Evolutionary conservation across 2,329 filamentous ascomycete species (phyloP), one percentile per base, ranked within the genome.

Genomic region (Cladosporium oxysporum): DNA sequence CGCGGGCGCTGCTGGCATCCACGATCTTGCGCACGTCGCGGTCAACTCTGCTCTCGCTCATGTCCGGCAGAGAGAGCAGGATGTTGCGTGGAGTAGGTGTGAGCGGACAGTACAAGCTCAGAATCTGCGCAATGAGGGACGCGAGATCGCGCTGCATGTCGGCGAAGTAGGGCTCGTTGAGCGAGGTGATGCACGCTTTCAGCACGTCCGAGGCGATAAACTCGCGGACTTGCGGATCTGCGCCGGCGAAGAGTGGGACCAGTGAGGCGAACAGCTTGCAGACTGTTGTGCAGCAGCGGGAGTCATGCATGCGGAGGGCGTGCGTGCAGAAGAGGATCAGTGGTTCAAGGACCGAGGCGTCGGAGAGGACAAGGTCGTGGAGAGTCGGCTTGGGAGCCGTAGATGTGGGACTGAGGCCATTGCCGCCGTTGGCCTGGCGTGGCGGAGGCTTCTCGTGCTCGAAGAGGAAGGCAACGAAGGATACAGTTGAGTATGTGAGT

Each of bases 91-190:
- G 92, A 0, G 91, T 95, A 7, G 83, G 74, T 8, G 90, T 93
- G 35, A 86, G 78, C 0, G 86, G 82, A 14, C 87, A 87, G 76
- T 97, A 97, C 68, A 91, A 86, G 10, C 90, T 85, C 72, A 97
- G 84, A 68, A 98, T 95, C 4, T 89, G 87, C 0, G 93, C 93
- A 68, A 99, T 97, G 44, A 98, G 83, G 26, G 89, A 87, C 0
- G 93, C 94, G 26, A 99, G 84, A 61, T 99, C 93, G 76, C 93
- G 94, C 74, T 99, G 95, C 68, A 96, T 87, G 71, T 99, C 95
- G 37, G 97, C 93, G 78, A 98, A 99, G 78, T 98, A 97, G 0
- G 92, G 90, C 71, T 99, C 95, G 79, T 98, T 91, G 60, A 99
- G 87, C 1, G 91, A 96, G 1, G 90, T 91, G 76, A 97, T 91